A percentile compares a stretch with the other conserved stretches of the same genome.
phyloP scores from a whole-genome alignment of 2,329 filamentous ascomycete genomes.

The Cladophialophora exuberans region DNA sequence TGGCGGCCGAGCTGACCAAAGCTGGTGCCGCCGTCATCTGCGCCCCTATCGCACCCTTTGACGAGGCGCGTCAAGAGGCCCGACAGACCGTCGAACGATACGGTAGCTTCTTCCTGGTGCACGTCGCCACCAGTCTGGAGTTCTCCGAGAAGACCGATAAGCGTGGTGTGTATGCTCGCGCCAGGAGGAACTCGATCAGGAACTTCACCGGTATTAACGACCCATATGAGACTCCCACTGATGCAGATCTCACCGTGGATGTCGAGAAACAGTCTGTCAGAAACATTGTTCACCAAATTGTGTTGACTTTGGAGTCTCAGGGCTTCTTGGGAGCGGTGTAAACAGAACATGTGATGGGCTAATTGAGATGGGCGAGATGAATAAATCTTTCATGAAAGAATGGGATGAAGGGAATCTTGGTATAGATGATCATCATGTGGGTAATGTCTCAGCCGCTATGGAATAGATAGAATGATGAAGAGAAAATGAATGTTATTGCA shows the following conservation, averaged over 20 bases:
- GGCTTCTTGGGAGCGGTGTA: conserved; percentile 71
- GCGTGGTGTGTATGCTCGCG: conserved; percentile 82
- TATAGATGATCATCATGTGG: no score
- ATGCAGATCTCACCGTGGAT: conserved; percentile 84
- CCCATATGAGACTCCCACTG: conserved; percentile 83
- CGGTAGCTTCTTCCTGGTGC: conserved; percentile 91
- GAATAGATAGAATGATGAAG: no score
- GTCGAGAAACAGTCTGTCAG: conserved; percentile 83
- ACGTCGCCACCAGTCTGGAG: conserved; percentile 91
- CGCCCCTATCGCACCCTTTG: conserved; percentile 92
- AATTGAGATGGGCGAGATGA: not conserved
- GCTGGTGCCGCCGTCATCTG: conserved; percentile 94
- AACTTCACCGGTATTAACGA: conserved; percentile 98
- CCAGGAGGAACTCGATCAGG: conserved; percentile 88
- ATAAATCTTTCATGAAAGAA: not conserved
- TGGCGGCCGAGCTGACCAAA: conserved; percentile 90
- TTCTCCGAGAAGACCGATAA: conserved; percentile 95
- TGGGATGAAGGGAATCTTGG: no score
- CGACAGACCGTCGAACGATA: conserved; percentile 84
- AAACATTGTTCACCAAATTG: conserved; percentile 94
- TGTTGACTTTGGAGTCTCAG: conserved; percentile 85
- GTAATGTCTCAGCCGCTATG: no score
- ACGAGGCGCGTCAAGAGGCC: conserved; percentile 74
- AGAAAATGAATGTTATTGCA: no score
- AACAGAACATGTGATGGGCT: no score